Percentiles rank a stretch among this genome's conserved stretches.
Conservation (phyloP, 345 rosid species). For the Linum usitatissimum region DNA sequence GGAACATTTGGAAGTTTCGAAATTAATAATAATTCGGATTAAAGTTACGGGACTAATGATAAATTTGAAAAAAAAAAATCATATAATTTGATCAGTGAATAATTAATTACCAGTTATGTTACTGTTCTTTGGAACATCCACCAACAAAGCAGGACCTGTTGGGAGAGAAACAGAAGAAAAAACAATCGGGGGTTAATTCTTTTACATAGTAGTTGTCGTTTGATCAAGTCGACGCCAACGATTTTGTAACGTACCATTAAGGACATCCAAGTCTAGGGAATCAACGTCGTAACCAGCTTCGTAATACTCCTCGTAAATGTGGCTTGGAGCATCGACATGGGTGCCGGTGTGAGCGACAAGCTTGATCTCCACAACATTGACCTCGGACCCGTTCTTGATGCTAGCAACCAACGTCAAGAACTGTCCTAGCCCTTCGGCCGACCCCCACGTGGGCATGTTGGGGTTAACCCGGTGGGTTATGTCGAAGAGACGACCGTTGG, state of each 20-base stretch:
- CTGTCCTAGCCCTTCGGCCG: conserved; percentile 30
- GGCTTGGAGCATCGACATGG: conserved; percentile 49
- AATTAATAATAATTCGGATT: no score
- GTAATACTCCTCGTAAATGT: conserved; percentile 30
- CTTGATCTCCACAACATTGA: conserved; percentile 25
- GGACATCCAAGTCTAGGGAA: conserved; percentile 30
- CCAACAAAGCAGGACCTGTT: neutral
- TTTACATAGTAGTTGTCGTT: neutral
- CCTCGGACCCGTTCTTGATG: conserved; percentile 36
- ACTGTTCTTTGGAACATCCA: neutral
- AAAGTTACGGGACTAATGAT: no score
- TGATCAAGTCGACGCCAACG: neutral
- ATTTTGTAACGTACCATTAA: conserved; percentile 14
- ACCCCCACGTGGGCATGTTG: conserved; percentile 24
- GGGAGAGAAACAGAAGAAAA: neutral
- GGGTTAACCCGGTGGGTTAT: conserved; percentile 30
- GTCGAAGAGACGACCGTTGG: conserved; percentile 31
- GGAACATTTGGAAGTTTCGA: no score
- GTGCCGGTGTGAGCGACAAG: conserved; percentile 39
- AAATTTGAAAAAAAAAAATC: no score
- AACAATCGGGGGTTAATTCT: no score
- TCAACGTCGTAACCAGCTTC: conserved; percentile 40
- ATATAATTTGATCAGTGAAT: no score
- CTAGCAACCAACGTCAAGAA: conserved; percentile 25
- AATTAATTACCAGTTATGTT: neutral